Conservation (phyloP, 805 yeast species). For the Yarrowia deformans region DNA sequence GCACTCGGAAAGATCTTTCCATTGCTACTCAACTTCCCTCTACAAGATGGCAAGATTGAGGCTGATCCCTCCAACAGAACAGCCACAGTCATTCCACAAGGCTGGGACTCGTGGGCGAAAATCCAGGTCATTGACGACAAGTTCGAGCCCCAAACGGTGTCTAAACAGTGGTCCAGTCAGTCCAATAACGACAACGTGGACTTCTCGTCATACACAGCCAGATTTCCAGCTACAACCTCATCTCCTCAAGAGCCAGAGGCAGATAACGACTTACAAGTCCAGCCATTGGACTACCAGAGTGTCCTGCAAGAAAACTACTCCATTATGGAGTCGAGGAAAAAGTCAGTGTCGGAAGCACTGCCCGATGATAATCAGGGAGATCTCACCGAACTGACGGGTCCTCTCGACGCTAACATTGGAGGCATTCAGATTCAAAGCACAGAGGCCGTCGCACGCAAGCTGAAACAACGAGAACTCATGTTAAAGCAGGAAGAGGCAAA, state of each 20-base stretch:
- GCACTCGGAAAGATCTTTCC: constrained; percentile 27
- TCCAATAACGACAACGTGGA: constrained; percentile 30
- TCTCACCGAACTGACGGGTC: constrained; percentile 31
- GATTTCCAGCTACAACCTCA: constrained; percentile 3
- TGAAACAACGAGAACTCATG: constrained; percentile 43
- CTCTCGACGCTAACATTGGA: constrained; percentile 42
- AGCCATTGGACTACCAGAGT: constrained; percentile 43
- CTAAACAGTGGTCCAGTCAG: constrained; percentile 44
- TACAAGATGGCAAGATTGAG: constrained; percentile 40
- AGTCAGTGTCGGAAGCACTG: constrained; percentile 4
- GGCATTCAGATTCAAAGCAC: constrained; percentile 46
- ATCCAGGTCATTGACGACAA: constrained; percentile 46
- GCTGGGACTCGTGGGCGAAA: constrained; percentile 51
- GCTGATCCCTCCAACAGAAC: constrained; percentile 40
- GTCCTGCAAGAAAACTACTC: constrained; percentile 43
- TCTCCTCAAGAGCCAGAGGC: neutral
- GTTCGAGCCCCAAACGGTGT: constrained; percentile 43
- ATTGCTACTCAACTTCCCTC: constrained; percentile 38
- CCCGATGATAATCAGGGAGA: constrained; percentile 9
- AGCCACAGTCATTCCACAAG: constrained; percentile 48
- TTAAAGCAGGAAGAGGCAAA: constrained; percentile 41
- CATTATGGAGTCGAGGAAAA: constrained; percentile 37
- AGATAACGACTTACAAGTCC: constrained; percentile 18
- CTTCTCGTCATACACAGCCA: neutral
- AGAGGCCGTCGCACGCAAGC: constrained; percentile 44